phyloP scores from a whole-genome alignment of 1,284 basidiomycete species.

The Pulchroboletus neoregius region DNA sequence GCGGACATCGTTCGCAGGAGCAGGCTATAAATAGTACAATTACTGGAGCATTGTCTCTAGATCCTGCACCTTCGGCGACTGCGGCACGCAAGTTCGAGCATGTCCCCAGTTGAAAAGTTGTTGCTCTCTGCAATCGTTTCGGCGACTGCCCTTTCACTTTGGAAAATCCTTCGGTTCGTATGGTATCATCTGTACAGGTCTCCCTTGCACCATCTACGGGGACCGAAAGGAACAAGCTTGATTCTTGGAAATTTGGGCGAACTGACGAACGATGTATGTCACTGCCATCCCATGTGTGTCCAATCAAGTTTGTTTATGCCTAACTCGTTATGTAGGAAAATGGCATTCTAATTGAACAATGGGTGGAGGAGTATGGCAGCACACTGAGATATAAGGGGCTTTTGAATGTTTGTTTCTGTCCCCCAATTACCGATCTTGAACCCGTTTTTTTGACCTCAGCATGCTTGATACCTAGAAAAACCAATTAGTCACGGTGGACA shows the following conservation, averaged over 20 bases:
- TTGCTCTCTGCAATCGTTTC: constrained; percentile 10
- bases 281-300: background rate
- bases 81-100: background rate
- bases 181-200: constrained; percentile 33
- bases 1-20: too few species aligned
- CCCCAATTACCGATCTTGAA: background rate
- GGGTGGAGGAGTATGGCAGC: constrained; percentile 52
- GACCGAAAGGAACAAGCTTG: constrained; percentile 46
- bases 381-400: constrained; percentile 46
- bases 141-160: constrained; percentile 30
- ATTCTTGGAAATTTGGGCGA: constrained; percentile 49
- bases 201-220: constrained; percentile 45
- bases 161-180: constrained; percentile 25
- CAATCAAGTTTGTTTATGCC: background rate
- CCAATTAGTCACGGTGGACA: constrained; percentile 34
- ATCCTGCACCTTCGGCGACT: background rate
- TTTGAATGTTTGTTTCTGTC: constrained; percentile 40
- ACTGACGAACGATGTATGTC: constrained; percentile 35
- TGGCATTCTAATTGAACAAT: constrained; percentile 40
- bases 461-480: constrained; percentile 4
- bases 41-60: background rate
- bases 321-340: background rate
- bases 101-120: background rate
- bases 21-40: background rate
- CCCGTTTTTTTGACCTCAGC: background rate